Evolutionary conservation across 2,329 filamentous ascomycete species (phyloP).

Genomic region (Neopestalotiopsis sp.): DNA sequence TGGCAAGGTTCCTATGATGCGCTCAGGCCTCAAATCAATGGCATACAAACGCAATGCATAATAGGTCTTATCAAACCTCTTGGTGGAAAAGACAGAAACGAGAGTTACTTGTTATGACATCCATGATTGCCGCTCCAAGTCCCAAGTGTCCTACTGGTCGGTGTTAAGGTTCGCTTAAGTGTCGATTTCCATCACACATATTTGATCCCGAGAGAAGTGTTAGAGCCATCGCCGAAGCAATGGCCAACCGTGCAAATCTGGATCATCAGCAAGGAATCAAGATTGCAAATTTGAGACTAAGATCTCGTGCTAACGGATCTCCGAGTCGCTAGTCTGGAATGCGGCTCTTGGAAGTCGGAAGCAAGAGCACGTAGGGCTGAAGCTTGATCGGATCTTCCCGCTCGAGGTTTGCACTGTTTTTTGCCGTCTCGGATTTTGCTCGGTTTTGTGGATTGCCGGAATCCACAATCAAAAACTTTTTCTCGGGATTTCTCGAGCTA

Average conservation of each 20-base stretch:
- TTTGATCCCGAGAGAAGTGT: background rate
- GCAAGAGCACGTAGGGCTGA: background rate
- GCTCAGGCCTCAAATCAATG: no score
- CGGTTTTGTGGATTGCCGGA: background rate
- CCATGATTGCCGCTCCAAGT: background rate
- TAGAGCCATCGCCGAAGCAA: background rate
- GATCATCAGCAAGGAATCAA: background rate
- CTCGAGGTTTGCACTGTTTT: background rate
- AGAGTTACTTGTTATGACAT: no score
- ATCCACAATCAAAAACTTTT: background rate
- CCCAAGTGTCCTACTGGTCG: background rate
- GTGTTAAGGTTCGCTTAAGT: background rate
- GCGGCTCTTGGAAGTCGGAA: background rate
- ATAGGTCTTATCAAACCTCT: no score
- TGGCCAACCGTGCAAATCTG: background rate
- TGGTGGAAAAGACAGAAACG: no score
- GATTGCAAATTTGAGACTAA: background rate
- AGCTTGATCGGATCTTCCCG: conserved; percentile 1
- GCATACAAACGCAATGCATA: no score
- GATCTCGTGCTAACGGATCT: conserved; percentile 4
- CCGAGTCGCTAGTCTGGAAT: background rate
- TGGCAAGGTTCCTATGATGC: no score
- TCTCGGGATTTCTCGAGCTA: background rate
- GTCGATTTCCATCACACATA: background rate
- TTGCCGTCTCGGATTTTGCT: background rate